Evolutionary conservation across 306 rosid species (phyloP), one percentile per base, ranked within the genome.

Genomic region (Medicago lupulina): DNA sequence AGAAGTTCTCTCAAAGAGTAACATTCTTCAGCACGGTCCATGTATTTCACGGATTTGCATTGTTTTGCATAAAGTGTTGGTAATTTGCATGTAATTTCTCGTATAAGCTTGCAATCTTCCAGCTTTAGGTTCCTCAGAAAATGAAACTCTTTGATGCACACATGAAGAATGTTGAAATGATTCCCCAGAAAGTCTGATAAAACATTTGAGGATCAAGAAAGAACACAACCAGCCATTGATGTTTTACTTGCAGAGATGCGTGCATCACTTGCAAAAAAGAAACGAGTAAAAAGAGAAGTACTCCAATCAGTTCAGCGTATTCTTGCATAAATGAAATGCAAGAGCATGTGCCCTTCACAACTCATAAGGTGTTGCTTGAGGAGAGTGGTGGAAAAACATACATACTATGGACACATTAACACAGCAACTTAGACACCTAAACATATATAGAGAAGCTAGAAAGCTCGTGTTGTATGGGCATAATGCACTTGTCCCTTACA

Each of bases 261-360:
- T n/a, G 72, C 85, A 74, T 76, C 84, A 51, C 79, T 79, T 9
- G 81, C 86, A 75, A 92, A 77, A 86, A 95, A 84, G 87, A 91
- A 87, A 76, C 83, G 63, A 82, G 89, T 36, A 86, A 70, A 40
- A 92, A 80, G 88, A 91, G 74, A 75, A 86, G 47, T 36, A 41
- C 60, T 51, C 71, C 59, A 41, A 77, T 57, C 70, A 76, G 41
- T 68, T 82, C 89, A 66, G 72, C 82, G n/a, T 39, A 69, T 83
- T 60, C 70, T 79, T 60, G 81, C 78, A 54, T 72, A 59, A 76
- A 80, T 62, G 67, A 67, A 74, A 81, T 43, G 80, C 84, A 75
- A 60, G 78, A 38, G 66, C 69, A 75, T 71, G 57, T 17, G 59
- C 76, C 60, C 57, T 73, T 73, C 57, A 64, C 53, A 80, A 68